Base-by-base conservation (phyloP, 768 basidiomycete species). In the Tulasnella sp. region DNA sequence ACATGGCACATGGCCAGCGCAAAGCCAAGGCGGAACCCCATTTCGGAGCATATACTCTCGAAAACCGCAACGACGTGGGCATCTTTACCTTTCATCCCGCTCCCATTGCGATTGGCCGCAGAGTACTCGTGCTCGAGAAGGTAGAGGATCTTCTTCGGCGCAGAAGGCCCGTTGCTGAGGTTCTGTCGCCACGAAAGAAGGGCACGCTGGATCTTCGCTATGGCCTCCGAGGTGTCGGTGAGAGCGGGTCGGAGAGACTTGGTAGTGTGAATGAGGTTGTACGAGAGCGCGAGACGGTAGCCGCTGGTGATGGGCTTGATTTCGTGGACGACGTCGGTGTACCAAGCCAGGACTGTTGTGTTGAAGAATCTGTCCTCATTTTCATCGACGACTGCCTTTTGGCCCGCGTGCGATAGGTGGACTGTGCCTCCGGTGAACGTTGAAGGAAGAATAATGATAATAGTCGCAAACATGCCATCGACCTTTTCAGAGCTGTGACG, bases 241-340 rank as follows among this genome's bases (percentile, higher is more conserved):
- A 65, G 64, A 9, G 64, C 35, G n/a, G 64, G 64, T 3, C 64
- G 64, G 29, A 47, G 67, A 1, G 67, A 40, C 22, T 22, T 69
- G 0, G 39, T 41, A 2, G 19, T 69, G 29, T 69, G 84, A 82
- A 86, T 80, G 62, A 86, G 80, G 74, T 85, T 86, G 77, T 83
- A 86, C 0, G 85, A 83, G 4, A 86, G 80, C 0, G 84, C 84
- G 0, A 87, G 81, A 1, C 83, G 82, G 73, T 84, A 85, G 6
- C 86, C 86, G 17, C 81, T 81, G 0, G 81, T 83, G 47, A 86
- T 78, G 5, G 83, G 82, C 74, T 83, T 83, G 73, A 86, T 81
- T 79, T 84, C 84, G 76, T 85, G 84, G 63, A 78, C 78, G 67
- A 85, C 85, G 70, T 85, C 85, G 26, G 84, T 85, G 75, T 87